Percentiles rank a stretch among this genome's conserved stretches.
These are phyloP conservation scores for Dictyophora rubrovolvata DNA, from an alignment of 768 basidiomycete genomes.

Conservation along the genomic window DNA sequence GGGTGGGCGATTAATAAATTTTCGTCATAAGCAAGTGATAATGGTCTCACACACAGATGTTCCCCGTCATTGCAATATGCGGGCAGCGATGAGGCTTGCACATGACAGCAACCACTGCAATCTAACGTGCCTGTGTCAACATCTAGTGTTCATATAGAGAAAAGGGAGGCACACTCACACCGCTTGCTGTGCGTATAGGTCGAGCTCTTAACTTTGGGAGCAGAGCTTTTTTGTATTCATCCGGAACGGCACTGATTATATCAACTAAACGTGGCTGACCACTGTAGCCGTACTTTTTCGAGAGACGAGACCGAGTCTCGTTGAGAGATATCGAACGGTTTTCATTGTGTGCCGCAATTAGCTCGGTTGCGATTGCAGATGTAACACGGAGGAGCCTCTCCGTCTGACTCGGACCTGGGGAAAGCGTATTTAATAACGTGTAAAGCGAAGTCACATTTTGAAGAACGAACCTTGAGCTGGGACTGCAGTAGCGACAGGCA, in stretches of 20 bases:
- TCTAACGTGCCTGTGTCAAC: constrained; percentile 34
- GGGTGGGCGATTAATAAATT: not conserved
- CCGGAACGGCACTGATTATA: constrained; percentile 96
- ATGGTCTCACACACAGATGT: constrained; percentile 93
- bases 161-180: constrained; percentile 41
- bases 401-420: constrained; percentile 70
- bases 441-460: not conserved
- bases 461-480: not conserved
- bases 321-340: constrained; percentile 77
- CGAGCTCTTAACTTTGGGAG: constrained; percentile 85
- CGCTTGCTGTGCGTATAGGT: constrained; percentile 93
- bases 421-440: not conserved
- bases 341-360: constrained; percentile 80
- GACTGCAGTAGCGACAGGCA: not conserved
- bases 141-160: not conserved
- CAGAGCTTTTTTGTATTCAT: constrained; percentile 89
- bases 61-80: constrained; percentile 99
- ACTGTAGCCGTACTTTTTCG: constrained; percentile 81
- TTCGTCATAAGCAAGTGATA: not conserved
- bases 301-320: constrained; percentile 73
- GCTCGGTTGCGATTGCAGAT: constrained; percentile 87
- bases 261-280: constrained; percentile 91
- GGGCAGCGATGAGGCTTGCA: constrained; percentile 99
- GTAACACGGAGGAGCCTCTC: constrained; percentile 86
- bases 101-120: constrained; percentile 99